These are phyloP conservation scores for Singerocomus inundabilis DNA, from an alignment of 1,284 basidiomycete species.

Conservation along the genomic window DNA sequence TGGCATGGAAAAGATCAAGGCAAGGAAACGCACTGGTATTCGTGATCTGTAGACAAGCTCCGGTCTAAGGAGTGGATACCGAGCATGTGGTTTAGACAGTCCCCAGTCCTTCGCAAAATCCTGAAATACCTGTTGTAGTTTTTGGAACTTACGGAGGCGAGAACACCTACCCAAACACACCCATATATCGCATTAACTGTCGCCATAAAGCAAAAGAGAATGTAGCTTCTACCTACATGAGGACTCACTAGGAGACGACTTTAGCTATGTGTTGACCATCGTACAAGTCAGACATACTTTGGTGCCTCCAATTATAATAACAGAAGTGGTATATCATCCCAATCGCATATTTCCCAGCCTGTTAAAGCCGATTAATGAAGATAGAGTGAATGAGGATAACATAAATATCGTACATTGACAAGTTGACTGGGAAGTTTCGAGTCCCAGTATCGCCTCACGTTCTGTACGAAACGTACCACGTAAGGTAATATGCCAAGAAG, in stretches of 20 bases:
- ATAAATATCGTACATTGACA: constrained; percentile 66
- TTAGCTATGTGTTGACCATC: neutral
- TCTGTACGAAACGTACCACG: constrained; percentile 78
- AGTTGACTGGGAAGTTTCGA: constrained; percentile 75
- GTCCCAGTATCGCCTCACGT: constrained; percentile 83
- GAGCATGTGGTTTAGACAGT: constrained; percentile 58
- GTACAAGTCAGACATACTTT: constrained; percentile 7
- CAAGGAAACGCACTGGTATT: constrained; percentile 48
- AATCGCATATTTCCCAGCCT: constrained; percentile 80
- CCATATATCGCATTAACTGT: constrained; percentile 71
- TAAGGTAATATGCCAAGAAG: constrained; percentile 61
- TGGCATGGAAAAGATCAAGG: neutral
- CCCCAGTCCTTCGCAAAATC: constrained; percentile 85
- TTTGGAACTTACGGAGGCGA: neutral
- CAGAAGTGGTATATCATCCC: constrained; percentile 64
- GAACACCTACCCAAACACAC: constrained; percentile 66
- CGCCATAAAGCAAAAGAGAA: constrained; percentile 63
- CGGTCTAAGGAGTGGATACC: constrained; percentile 66
- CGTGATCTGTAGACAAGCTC: constrained; percentile 71
- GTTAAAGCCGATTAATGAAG: constrained; percentile 5
- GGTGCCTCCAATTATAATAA: constrained; percentile 73
- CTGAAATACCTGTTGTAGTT: constrained; percentile 36
- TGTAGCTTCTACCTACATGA: constrained; percentile 49
- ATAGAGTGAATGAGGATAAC: neutral
- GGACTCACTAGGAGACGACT: constrained; percentile 19